Base-by-base conservation (phyloP, 805 yeast genomes). In the Yamadazyma philogaea region DNA sequence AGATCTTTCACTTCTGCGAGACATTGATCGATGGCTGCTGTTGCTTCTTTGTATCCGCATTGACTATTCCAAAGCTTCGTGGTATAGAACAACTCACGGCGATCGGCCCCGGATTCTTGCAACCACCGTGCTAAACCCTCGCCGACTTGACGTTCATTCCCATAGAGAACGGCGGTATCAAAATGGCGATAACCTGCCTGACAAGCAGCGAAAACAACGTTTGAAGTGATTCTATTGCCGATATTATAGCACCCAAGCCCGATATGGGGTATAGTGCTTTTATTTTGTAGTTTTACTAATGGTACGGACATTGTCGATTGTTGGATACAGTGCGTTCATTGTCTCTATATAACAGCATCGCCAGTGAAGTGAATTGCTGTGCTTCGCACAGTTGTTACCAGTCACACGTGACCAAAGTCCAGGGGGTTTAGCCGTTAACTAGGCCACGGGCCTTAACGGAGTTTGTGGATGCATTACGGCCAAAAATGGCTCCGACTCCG, bases 41-140 rank as follows among this genome's bases (percentile, higher is more conserved):
- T 74, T 12, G 93, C 82, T 16, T 68, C 63, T 0, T 62, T 57
- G 54, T 82, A 80, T 0, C 87, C 86, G 46, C 78, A 77, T 48
- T 79, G 77, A 34, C 72, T 68, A 52, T 82, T 78, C 91, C 91
- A 84, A 16, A 85, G 56, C 56, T 87, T 87, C 4, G 93, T 81
- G 7, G 88, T 81, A 61, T 84, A 50, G 48, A 61, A 64, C 6
- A 66, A 47, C 15, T 63, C 66, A n/a, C 34, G 30, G 12, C 70
- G 42, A 22, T 21, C 8, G 2, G 43, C 37, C 0, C 72, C 69
- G 36, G 61, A 61, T 22, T 68, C 67, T 3, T 56, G 40, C 3
- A 75, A 34, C 69, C 74, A 75, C 30, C 62, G 48, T 8, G 40
- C 48, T 40, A 83, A 75, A 4, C 82, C 93, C 40, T 71, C 68